A percentile compares a stretch with the other conserved stretches of the same genome.
These are phyloP conservation scores for Akanthomyces muscarius DNA, from an alignment of 2,329 filamentous ascomycete species.

Conservation along the genomic window DNA sequence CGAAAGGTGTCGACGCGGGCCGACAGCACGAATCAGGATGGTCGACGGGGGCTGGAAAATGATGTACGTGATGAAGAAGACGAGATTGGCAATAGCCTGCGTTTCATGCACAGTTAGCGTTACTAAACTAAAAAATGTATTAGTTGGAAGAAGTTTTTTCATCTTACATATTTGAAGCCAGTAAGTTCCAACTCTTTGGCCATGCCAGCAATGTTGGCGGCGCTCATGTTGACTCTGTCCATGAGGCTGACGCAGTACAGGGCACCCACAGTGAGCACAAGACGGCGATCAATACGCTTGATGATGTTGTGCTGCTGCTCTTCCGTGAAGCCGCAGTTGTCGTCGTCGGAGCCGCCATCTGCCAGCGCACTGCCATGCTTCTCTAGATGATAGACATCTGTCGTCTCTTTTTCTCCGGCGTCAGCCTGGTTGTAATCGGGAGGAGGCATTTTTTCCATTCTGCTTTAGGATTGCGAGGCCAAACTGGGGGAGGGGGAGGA, in stretches of 20 bases:
- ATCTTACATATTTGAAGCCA: conserved; percentile 42
- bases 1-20: conserved; percentile 54
- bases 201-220: conserved; percentile 68
- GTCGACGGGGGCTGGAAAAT: conserved; percentile 70
- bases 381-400: neutral
- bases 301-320: conserved; percentile 66
- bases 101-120: neutral
- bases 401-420: neutral
- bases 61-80: conserved; percentile 73
- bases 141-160: neutral
- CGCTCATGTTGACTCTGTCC: conserved; percentile 74
- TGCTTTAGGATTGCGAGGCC: neutral
- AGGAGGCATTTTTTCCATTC: neutral
- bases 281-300: conserved; percentile 61
- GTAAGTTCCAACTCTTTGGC: conserved; percentile 42
- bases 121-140: neutral
- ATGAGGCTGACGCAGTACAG: conserved; percentile 75
- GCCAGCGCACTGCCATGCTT: neutral
- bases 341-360: conserved; percentile 29
- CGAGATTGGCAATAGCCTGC: conserved; percentile 61
- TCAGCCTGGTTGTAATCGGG: neutral
- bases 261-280: conserved; percentile 57
- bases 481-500: neutral
- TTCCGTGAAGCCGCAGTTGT: conserved; percentile 45
- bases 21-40: conserved; percentile 62